Conservation (phyloP, 352 stramenopile genomes). For the Aphanomyces stellatus region DNA sequence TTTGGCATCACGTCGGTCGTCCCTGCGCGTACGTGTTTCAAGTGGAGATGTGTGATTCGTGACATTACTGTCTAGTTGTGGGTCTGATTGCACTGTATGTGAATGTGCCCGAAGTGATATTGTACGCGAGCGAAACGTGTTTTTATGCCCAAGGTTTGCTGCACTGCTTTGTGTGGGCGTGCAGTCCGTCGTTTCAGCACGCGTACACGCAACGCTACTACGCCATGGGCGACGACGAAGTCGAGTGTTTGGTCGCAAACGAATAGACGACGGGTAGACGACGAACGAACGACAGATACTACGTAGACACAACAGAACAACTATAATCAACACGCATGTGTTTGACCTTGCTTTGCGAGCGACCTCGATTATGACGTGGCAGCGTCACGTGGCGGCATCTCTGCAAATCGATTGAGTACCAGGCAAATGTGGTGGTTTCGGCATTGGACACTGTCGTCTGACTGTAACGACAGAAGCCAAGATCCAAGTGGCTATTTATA, state of each 20-base stretch:
- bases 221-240: slow-evolving; percentile 18
- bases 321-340: too few species aligned
- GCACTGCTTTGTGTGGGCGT: slow-evolving; percentile 49
- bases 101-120: neutral
- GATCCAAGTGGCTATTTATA: too few species aligned
- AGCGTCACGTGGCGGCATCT: too few species aligned
- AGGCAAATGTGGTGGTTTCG: too few species aligned
- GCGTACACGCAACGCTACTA: slow-evolving; percentile 19
- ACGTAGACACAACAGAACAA: too few species aligned
- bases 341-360: too few species aligned
- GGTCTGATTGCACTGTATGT: slow-evolving; percentile 35
- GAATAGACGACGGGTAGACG: neutral
- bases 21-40: slow-evolving; percentile 35
- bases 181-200: slow-evolving; percentile 23
- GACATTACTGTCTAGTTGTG: slow-evolving; percentile 18
- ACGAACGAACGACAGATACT: too few species aligned
- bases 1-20: slow-evolving; percentile 30
- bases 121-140: slow-evolving; percentile 34
- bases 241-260: slow-evolving; percentile 7
- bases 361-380: too few species aligned
- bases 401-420: too few species aligned
- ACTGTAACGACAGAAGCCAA: too few species aligned
- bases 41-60: slow-evolving; percentile 22
- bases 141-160: slow-evolving; percentile 58
- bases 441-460: too few species aligned